Base-by-base conservation (phyloP, 2,329 filamentous ascomycete genomes). In the Lecanoromycetidae sp. region DNA sequence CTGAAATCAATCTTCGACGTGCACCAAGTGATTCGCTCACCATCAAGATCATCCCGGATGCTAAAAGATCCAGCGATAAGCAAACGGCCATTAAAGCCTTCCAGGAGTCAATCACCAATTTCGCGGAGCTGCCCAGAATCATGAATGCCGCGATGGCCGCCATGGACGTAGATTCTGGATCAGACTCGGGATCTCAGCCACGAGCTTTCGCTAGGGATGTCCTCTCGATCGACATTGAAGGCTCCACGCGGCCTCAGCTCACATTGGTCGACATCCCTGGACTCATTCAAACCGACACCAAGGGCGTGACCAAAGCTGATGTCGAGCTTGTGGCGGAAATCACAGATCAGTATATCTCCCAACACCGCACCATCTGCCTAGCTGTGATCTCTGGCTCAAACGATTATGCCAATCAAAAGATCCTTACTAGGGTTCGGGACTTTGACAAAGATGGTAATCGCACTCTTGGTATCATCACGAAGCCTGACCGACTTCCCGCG, bases 401-500 rank as follows among this genome's bases (percentile, higher is more conserved):
- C 35, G 66, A 71, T 44, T 57, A 61, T 47, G 61, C 63, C 0
- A 66, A 67, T 44, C 68, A 73, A 44, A 57, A 55, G 1, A 64
- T 71, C 8, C 48, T 71, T 0, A 56, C 56, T 2, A 57, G 64
- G 26, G 65, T 67, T 0, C 54, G 59, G 20, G 51, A 58, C 3
- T 42, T 62, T 15, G 64, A 68, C 50, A 57, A 57, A 2, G 10
- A 62, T 1, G 61, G 62, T 12, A 50, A 61, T 15, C 55, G 66
- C 36, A 67, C 64, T 0, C 53, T 74, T 0, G 70, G 66, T 1
- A 63, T 74, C 23, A 65, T 74, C 32, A 74, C 70, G 0, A 71
- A 72, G 33, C 65, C 67, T 0, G 70, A 74, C 49, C 57, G 55
- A 5, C 57, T 68, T 1, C 50, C 56, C 1, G 41, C 55, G 2